phyloP scores from a whole-genome alignment of 225 moss, liverwort and hornwort genomes.

The Physcomitrium patens region DNA sequence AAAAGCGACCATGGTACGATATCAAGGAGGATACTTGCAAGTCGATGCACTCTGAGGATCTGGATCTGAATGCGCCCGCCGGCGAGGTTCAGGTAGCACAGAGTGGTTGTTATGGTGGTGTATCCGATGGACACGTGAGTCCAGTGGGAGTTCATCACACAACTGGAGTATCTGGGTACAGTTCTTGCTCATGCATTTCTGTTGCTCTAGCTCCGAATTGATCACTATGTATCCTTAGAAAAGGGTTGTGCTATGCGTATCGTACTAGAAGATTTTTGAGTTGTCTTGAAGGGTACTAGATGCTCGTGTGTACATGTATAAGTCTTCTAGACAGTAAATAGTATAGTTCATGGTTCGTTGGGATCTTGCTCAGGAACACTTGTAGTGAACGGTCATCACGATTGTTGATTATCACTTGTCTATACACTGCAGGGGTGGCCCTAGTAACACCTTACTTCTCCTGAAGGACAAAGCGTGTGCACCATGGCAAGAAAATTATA shows the following conservation, averaged over 20 bases:
- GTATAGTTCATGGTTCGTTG: slow-evolving; percentile 13
- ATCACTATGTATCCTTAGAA: not conserved
- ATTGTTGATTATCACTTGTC: slow-evolving; percentile 26
- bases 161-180: slow-evolving; percentile 75
- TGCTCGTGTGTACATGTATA: not conserved
- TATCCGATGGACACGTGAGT: slow-evolving; percentile 44
- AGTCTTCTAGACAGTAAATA: slow-evolving; percentile 7
- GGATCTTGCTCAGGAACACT: slow-evolving; percentile 18
- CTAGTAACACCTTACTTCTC: slow-evolving; percentile 71
- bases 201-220: not conserved
- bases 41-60: slow-evolving; percentile 48
- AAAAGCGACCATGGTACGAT: slow-evolving; percentile 86
- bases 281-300: not conserved
- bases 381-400: slow-evolving; percentile 23
- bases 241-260: not conserved
- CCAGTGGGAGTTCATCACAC: slow-evolving; percentile 63
- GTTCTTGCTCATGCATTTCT: slow-evolving; percentile 5
- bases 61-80: slow-evolving; percentile 81
- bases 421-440: slow-evolving; percentile 64
- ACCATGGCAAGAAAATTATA: slow-evolving; percentile 69
- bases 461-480: slow-evolving; percentile 57
- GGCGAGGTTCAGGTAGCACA: slow-evolving; percentile 55
- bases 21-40: slow-evolving; percentile 57
- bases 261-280: not conserved
- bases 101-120: slow-evolving; percentile 40